Conservation (phyloP, 2,329 filamentous ascomycete genomes). For the Lachnellula arida region DNA sequence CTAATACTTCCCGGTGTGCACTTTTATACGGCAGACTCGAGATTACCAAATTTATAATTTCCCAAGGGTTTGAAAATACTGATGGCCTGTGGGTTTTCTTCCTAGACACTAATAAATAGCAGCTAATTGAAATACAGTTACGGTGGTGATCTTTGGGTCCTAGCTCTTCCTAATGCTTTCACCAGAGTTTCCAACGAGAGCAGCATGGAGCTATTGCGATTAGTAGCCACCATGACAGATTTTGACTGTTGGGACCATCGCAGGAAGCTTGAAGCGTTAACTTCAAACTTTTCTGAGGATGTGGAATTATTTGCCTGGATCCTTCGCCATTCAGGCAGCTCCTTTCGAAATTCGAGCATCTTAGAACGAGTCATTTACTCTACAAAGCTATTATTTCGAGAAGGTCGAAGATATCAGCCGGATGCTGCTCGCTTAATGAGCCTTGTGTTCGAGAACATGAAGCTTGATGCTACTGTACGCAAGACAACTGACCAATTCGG, state of each 20-base stretch:
- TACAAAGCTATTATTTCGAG: not conserved
- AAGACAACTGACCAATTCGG: not conserved
- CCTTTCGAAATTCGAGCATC: not conserved
- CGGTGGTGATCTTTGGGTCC: no score
- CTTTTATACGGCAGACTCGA: not conserved
- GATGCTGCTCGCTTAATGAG: not conserved
- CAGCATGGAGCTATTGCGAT: not conserved
- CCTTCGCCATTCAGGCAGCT: not conserved
- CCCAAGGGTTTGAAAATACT: not conserved
- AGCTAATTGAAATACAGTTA: not conserved
- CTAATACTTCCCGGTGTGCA: not conserved
- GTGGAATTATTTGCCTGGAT: not conserved
- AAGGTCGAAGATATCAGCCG: no score
- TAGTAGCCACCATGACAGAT: not conserved
- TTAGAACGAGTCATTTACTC: not conserved
- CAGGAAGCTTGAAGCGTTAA: accelerated
- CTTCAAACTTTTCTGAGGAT: accelerated
- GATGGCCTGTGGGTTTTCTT: not conserved
- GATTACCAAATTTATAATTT: not conserved
- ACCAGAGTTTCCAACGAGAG: no score
- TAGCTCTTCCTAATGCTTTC: no score
- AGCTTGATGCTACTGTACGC: not conserved
- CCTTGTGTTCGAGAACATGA: not conserved
- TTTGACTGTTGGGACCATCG: not conserved
- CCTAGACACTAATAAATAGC: not conserved